Evolutionary conservation across 2,329 filamentous ascomycete genomes (phyloP).

Genomic region (Talaromyces rugulosus): DNA sequence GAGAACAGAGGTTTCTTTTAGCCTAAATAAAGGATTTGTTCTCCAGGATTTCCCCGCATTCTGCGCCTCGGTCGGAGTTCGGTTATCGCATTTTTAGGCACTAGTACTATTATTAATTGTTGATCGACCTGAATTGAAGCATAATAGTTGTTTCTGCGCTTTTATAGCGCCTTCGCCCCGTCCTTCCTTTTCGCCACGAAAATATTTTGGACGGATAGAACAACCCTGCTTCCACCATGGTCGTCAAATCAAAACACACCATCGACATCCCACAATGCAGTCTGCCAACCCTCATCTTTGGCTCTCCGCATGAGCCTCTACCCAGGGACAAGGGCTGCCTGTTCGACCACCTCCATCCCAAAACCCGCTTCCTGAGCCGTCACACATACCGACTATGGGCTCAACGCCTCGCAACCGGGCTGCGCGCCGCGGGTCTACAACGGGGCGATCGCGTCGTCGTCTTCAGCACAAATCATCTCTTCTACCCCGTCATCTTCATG

Average conservation of each 20-base stretch:
- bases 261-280: conserved; percentile 42
- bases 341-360: conserved; percentile 63
- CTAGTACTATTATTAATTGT: too few relatives aligned
- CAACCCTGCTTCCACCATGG: conserved; percentile 35
- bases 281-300: conserved; percentile 43
- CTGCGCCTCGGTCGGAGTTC: background rate
- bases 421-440: conserved; percentile 60
- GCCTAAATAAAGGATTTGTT: background rate
- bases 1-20: too few relatives aligned
- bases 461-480: conserved; percentile 69
- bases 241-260: conserved; percentile 49
- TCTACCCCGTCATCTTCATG: conserved; percentile 66
- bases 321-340: conserved; percentile 46
- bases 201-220: background rate
- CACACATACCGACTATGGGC: conserved; percentile 64
- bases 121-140: too few relatives aligned
- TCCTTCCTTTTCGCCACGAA: background rate
- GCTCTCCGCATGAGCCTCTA: conserved; percentile 44
- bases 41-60: background rate
- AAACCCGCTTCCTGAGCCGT: conserved; percentile 63
- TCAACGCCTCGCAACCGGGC: conserved; percentile 67
- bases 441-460: conserved; percentile 68
- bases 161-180: background rate
- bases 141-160: background rate
- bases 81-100: background rate